Percentiles rank a stretch among this genome's conserved stretches.
Conservation (phyloP, 331 rosid species). For the Rosa hybrid region DNA sequence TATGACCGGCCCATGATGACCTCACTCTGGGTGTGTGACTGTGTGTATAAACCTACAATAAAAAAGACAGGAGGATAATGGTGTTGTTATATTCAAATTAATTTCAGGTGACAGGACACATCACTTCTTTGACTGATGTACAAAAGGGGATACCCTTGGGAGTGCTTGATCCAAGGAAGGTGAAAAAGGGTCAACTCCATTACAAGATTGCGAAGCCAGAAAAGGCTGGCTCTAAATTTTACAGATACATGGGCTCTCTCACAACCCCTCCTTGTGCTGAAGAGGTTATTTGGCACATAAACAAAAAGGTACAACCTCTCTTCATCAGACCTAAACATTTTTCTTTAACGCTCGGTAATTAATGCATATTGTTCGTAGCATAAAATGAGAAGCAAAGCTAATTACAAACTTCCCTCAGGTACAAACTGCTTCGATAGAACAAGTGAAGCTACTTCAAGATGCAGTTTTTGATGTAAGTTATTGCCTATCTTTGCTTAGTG, state of each 20-base stretch:
- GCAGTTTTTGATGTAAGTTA: background rate
- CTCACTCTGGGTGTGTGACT: too few relatives aligned
- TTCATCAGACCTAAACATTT: background rate
- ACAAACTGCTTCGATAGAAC: background rate
- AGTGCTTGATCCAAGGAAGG: constrained; percentile 41
- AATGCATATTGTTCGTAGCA: background rate
- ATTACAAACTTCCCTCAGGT: constrained; percentile 35
- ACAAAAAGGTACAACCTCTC: constrained; percentile 41
- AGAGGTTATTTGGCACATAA: constrained; percentile 68
- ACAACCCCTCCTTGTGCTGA: constrained; percentile 80
- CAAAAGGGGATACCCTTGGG: constrained; percentile 39
- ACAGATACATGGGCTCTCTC: constrained; percentile 72
- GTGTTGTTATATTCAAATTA: background rate
- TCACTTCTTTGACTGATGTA: constrained; percentile 30
- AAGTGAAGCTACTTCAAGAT: background rate
- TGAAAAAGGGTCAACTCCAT: constrained; percentile 25
- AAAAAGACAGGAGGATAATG: background rate
- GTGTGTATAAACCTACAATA: background rate
- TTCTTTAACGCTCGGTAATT: background rate
- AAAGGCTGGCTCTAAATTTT: constrained; percentile 44
- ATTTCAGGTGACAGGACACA: constrained; percentile 39
- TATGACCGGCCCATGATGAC: too few relatives aligned
- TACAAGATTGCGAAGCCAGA: background rate
- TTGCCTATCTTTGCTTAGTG: background rate
- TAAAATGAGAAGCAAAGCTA: background rate